Conservation (phyloP, 768 basidiomycete species). For the Lactarius trivialis region DNA sequence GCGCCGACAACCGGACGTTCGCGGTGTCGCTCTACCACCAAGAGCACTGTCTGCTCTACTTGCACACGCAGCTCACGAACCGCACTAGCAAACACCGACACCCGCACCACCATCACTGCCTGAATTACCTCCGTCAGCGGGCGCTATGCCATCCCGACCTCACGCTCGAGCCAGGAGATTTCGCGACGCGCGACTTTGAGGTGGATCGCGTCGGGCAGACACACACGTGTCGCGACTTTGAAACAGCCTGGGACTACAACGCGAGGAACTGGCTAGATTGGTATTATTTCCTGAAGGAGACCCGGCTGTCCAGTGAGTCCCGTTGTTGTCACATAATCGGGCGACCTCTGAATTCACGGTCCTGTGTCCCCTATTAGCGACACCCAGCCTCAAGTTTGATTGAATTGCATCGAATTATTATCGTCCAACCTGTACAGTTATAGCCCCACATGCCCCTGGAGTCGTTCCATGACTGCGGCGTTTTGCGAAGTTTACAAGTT, state of each 20-base stretch:
- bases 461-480: not conserved
- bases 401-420: no score
- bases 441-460: no score
- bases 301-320: not conserved
- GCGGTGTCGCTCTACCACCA: constrained; percentile 41
- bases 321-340: not conserved
- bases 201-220: constrained; percentile 30
- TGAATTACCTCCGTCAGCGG: constrained; percentile 36
- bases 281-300: constrained; percentile 3
- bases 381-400: not conserved
- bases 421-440: no score
- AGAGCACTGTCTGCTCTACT: constrained; percentile 35
- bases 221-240: constrained; percentile 33
- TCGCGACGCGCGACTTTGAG: constrained; percentile 27
- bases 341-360: not conserved
- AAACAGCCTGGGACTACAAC: constrained; percentile 23
- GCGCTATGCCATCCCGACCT: constrained; percentile 36
- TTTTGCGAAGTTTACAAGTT: not conserved
- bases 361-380: not conserved
- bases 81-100: constrained; percentile 22
- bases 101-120: constrained; percentile 35
- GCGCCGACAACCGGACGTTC: constrained; percentile 22
- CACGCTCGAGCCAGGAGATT: constrained; percentile 31
- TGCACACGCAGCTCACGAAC: constrained; percentile 28
- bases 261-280: constrained; percentile 1